These are phyloP conservation scores for Fomitopsis pulvina DNA, from an alignment of 768 basidiomycete species.

Conservation along the genomic window DNA sequence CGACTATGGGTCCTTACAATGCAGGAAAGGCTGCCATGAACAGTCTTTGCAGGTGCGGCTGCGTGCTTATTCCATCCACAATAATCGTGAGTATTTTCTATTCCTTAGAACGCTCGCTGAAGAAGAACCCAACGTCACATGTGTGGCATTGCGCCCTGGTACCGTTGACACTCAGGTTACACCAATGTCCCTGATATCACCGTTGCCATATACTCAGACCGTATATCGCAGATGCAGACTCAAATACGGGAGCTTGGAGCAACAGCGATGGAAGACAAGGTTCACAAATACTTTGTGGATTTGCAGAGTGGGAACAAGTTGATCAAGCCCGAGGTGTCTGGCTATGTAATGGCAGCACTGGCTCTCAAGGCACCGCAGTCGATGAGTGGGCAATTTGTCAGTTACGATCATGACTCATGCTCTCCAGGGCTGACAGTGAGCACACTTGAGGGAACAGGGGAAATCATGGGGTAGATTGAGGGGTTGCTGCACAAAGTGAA, in stretches of 20 bases:
- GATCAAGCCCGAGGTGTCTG: constrained; percentile 66
- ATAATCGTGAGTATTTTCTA: background rate
- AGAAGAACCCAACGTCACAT: constrained; percentile 73
- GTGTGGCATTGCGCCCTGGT: constrained; percentile 80
- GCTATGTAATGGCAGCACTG: constrained; percentile 73
- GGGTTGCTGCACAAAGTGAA: too few relatives aligned
- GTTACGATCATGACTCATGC: constrained; percentile 73
- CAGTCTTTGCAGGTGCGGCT: constrained; percentile 61
- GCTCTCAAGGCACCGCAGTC: constrained; percentile 55
- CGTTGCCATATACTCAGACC: background rate
- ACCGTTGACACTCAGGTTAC: constrained; percentile 78
- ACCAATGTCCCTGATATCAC: constrained; percentile 18
- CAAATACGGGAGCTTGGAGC: constrained; percentile 44
- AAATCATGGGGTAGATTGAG: too few relatives aligned
- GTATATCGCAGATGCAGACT: constrained; percentile 59
- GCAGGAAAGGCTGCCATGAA: constrained; percentile 89
- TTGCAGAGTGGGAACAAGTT: constrained; percentile 61
- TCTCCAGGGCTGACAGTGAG: constrained; percentile 38
- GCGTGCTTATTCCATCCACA: background rate
- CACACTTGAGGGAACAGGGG: too few relatives aligned
- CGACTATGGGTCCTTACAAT: constrained; percentile 79
- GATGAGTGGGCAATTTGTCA: constrained; percentile 72
- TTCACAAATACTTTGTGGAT: constrained; percentile 51
- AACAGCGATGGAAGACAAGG: constrained; percentile 45
- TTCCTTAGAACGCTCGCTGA: constrained; percentile 64